phyloP scores from a whole-genome alignment of 1,284 basidiomycete species.

The Pholiota adiposa region DNA sequence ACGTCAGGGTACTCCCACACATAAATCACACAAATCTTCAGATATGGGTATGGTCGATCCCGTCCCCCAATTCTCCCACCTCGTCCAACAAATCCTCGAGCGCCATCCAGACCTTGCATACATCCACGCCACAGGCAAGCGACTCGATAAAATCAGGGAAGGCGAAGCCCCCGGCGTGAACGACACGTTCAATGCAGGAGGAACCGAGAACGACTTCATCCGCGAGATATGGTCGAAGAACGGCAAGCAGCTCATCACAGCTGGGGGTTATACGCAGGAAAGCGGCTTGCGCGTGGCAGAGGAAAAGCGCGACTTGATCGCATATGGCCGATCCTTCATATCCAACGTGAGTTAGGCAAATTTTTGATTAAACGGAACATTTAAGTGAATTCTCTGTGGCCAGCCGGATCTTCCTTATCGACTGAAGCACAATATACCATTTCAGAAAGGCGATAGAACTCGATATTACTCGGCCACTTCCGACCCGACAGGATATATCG shows the following conservation, averaged over 20 bases:
- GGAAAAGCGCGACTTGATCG: constrained; percentile 39
- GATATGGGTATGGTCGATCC: constrained; percentile 44
- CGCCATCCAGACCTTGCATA: constrained; percentile 49
- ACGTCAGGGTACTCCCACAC: too few relatives aligned
- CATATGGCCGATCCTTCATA: constrained; percentile 52
- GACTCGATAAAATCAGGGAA: neutral
- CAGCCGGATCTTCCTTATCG: constrained; percentile 12
- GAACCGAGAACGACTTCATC: constrained; percentile 28
- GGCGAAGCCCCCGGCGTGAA: neutral
- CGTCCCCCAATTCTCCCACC: constrained; percentile 43
- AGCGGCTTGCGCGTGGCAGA: constrained; percentile 24
- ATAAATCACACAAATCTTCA: too few relatives aligned
- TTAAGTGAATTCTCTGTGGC: too few relatives aligned
- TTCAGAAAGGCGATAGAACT: constrained; percentile 22
- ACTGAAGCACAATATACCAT: constrained; percentile 9
- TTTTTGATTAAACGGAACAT: neutral
- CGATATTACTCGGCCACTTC: constrained; percentile 27
- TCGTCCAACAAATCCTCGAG: constrained; percentile 38
- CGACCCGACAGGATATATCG: constrained; percentile 34
- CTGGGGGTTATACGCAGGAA: constrained; percentile 36
- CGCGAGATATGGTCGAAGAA: constrained; percentile 30
- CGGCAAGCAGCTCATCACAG: constrained; percentile 32
- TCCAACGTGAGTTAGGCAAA: constrained; percentile 34
- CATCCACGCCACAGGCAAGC: constrained; percentile 47
- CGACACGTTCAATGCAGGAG: constrained; percentile 16